These are phyloP conservation scores for Vanrija pseudolonga DNA, from an alignment of 1,284 basidiomycete species.

Conservation along the genomic window DNA sequence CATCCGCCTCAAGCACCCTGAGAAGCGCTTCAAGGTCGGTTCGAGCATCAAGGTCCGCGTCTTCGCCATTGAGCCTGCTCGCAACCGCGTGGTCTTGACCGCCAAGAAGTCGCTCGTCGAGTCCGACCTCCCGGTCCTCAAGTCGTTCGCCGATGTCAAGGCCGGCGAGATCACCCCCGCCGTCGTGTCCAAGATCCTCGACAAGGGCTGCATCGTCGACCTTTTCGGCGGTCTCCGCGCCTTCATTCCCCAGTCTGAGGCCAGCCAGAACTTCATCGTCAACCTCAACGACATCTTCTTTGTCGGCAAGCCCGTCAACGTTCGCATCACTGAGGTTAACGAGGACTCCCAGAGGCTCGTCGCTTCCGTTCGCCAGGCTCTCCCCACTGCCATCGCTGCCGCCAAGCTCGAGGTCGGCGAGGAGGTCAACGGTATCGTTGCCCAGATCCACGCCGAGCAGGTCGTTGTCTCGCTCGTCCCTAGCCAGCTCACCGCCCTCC, in stretches of 20 bases:
- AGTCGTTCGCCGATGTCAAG: constrained; percentile 64
- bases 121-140: constrained; percentile 67
- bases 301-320: constrained; percentile 78
- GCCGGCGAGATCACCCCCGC: constrained; percentile 72
- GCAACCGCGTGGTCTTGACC: constrained; percentile 79
- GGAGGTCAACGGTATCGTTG: constrained; percentile 64
- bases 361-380: constrained; percentile 83
- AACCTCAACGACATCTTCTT: constrained; percentile 68
- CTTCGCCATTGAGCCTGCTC: constrained; percentile 75
- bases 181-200: constrained; percentile 73
- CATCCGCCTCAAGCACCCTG: constrained; percentile 84
- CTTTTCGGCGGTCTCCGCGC: constrained; percentile 89
- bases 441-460: constrained; percentile 81
- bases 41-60: constrained; percentile 76
- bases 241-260: constrained; percentile 73
- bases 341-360: constrained; percentile 63
- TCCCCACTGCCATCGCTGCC: constrained; percentile 59
- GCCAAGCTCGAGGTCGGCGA: constrained; percentile 72
- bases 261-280: constrained; percentile 63
- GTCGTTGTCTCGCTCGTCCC: constrained; percentile 68
- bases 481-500: constrained; percentile 68
- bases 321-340: constrained; percentile 75
- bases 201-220: constrained; percentile 76
- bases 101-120: constrained; percentile 89
- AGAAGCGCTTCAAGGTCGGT: constrained; percentile 85